Base-by-base conservation (phyloP, 306 rosid genomes). In the Macrotyloma uniflorum region DNA sequence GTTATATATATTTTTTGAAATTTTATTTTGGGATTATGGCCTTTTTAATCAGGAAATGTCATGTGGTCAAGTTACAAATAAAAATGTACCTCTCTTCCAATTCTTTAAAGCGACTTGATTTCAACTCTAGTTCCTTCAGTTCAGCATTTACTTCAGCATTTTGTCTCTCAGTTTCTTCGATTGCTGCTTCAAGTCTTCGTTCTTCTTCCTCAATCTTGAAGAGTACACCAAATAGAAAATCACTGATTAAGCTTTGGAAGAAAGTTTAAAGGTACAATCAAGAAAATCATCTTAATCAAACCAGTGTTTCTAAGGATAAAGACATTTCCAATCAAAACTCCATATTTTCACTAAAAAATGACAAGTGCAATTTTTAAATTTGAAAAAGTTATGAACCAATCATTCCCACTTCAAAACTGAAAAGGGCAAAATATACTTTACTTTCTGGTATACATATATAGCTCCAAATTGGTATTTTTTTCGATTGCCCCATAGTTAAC, bases 151-250 rank as follows among this genome's bases (percentile, higher is more conserved):
- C 96, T 85, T 90, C 94, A 16, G 90, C 77, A 35, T 87, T 88
- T 75, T 91, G 96, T 86, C 85, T 85, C 86, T 93, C 94, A 11
- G 89, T 78, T 84, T 89, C 99, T 80, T 91, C 88, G 82, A 91
- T 93, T 79, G 96, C 91, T 1, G 91, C 98, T 86, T 91, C 93
- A 79, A 95, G 98, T 84, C 88, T 91, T 81, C 90, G 89, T 84
- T 86, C 94, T 85, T 93, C 99, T 87, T 93, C 98, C 89, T 93
- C 98, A 71, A 93, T 87, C 99, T 93, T 72, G 62, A 80, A 84
- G 50, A 74, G 53, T 69, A 86, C 58, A 40, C 28, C 74, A 82
- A 71, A 47, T 35, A 88, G 54, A 47, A 80, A 77, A 84, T 71
- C 22, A 79, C 63, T 70, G 76, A 64, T 42, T 71, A 72, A 69